These are phyloP conservation scores for Beta macrorhiza DNA, from an alignment of 179 eudicot species.

Conservation along the genomic window DNA sequence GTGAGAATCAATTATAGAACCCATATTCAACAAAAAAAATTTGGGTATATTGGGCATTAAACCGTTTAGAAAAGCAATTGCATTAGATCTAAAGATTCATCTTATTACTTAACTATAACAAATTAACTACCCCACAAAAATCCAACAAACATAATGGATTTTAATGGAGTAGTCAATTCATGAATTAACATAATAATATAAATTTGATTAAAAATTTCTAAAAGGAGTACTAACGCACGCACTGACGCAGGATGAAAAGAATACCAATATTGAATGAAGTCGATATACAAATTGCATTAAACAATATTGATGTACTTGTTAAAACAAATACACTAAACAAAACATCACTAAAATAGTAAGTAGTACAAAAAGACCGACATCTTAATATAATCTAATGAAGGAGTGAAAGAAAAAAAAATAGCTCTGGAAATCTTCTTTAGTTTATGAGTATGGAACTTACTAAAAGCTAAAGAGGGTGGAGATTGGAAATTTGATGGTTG, in stretches of 20 bases:
- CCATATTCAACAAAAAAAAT: neutral
- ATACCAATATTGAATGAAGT: neutral
- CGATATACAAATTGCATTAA: too few relatives aligned
- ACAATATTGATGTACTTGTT: too few relatives aligned
- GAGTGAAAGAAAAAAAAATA: too few relatives aligned
- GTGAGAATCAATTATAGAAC: neutral
- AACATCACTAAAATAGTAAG: too few relatives aligned
- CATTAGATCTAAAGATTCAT: neutral
- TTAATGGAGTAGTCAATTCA: neutral
- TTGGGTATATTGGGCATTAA: neutral
- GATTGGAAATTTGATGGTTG: too few relatives aligned
- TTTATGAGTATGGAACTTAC: too few relatives aligned
- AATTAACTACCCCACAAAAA: neutral
- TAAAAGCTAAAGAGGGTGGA: too few relatives aligned
- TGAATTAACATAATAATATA: neutral
- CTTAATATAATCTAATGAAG: too few relatives aligned
- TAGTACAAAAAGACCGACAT: too few relatives aligned
- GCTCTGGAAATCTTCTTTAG: too few relatives aligned
- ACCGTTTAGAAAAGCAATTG: neutral
- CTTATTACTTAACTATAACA: neutral
- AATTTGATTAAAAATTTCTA: neutral
- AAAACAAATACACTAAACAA: too few relatives aligned
- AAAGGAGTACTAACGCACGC: neutral
- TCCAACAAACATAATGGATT: neutral
- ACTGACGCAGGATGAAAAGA: neutral